Percentiles rank a stretch among this genome's conserved stretches.
Evolutionary conservation across 371 early-diverging fungal species (phyloP).

Genomic region (Nosema muscidifuracis): DNA sequence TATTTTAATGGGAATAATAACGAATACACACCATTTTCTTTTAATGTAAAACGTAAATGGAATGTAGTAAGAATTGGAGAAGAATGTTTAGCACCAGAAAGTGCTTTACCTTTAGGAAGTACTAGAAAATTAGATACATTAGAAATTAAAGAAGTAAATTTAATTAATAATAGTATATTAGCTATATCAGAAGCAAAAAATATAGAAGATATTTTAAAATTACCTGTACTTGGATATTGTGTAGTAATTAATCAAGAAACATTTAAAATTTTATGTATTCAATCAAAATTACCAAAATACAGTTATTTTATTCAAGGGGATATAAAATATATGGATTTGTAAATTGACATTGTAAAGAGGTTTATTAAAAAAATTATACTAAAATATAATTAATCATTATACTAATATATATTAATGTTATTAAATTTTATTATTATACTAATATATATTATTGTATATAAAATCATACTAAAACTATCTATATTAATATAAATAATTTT

Average conservation of each 20-base stretch:
- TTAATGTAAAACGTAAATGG: constrained; percentile 48
- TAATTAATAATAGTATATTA: constrained; percentile 50
- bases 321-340: constrained; percentile 53
- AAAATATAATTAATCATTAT: no score
- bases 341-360: constrained; percentile 11
- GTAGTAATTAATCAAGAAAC: constrained; percentile 47
- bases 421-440: not conserved
- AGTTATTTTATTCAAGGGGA: constrained; percentile 56
- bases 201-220: constrained; percentile 53
- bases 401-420: no score
- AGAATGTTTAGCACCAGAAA: constrained; percentile 59
- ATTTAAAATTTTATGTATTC: constrained; percentile 55
- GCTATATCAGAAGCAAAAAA: constrained; percentile 57
- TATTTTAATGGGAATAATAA: constrained; percentile 62
- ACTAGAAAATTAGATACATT: constrained; percentile 50
- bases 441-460: not conserved
- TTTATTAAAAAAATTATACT: not conserved
- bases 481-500: not conserved
- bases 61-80: constrained; percentile 57
- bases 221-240: constrained; percentile 59
- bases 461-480: not conserved
- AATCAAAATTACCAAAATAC: constrained; percentile 52
- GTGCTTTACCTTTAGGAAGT: constrained; percentile 61
- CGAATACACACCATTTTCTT: constrained; percentile 52
- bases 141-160: constrained; percentile 37